A percentile compares a stretch with the other conserved stretches of the same genome.
phyloP scores from a whole-genome alignment of 164 flowering plant species.

The Tetracentron sinense region DNA sequence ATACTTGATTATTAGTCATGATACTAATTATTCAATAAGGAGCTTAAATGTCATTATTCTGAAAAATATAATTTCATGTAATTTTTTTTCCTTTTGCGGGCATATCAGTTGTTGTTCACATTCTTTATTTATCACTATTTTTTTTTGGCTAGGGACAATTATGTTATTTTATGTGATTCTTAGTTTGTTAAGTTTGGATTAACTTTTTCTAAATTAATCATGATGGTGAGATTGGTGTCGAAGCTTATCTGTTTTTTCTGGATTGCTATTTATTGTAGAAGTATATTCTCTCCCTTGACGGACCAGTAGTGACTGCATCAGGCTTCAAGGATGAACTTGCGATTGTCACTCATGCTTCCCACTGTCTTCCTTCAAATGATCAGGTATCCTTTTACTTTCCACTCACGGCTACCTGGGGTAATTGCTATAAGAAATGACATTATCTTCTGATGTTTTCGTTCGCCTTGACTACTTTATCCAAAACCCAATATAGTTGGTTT shows the following conservation, averaged over 20 bases:
- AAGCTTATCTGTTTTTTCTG: conserved; percentile 2
- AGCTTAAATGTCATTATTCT: no score
- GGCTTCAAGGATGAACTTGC: conserved; percentile 84
- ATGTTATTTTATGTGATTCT: no score
- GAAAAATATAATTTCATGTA: no score
- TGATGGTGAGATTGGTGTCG: no score
- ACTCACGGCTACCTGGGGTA: neutral
- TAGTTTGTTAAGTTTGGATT: neutral
- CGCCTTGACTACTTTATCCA: no score
- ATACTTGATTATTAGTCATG: no score
- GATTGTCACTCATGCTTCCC: conserved; percentile 75
- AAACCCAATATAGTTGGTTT: no score
- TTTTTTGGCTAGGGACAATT: no score
- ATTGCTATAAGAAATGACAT: neutral
- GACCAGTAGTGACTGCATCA: conserved; percentile 91
- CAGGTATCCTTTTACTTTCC: conserved; percentile 46
- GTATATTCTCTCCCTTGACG: conserved; percentile 74
- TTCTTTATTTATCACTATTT: no score
- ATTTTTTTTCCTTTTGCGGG: no score
- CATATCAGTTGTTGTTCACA: no score
- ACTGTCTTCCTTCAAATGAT: conserved; percentile 65
- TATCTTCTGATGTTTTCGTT: neutral
- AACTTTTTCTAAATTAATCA: neutral
- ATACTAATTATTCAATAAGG: no score
- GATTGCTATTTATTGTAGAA: conserved; percentile 43